These are phyloP conservation scores for Ballota nigra DNA, from an alignment of 257 asterid genomes.

Conservation along the genomic window DNA sequence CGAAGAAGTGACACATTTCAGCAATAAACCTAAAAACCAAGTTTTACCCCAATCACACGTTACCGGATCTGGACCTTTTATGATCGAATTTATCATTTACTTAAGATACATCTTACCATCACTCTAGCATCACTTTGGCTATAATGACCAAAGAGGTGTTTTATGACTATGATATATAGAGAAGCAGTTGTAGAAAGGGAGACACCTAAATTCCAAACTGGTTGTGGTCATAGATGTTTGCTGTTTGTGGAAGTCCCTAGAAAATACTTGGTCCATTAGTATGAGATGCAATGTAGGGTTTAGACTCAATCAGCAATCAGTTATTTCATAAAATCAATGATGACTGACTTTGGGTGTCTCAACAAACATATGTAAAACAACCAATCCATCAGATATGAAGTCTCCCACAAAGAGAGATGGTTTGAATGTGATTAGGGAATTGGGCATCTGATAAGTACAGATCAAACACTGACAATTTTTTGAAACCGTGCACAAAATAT, in stretches of 20 bases:
- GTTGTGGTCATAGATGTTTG: not conserved
- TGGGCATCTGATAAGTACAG: not conserved
- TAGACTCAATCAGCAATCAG: not conserved
- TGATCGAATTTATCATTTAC: not conserved
- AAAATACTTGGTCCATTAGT: not conserved
- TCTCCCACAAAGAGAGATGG: constrained; percentile 6
- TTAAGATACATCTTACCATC: not conserved
- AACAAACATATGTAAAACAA: not conserved
- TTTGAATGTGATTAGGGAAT: not conserved
- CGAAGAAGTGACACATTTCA: constrained; percentile 3
- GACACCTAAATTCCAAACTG: not conserved
- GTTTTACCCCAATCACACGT: not conserved
- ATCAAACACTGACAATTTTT: not conserved
- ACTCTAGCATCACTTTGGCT: not conserved
- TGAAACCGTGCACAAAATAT: not conserved
- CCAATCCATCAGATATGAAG: constrained; percentile 10
- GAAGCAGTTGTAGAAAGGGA: not conserved
- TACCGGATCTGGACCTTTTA: not conserved
- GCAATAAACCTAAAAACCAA: not conserved
- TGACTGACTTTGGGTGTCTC: not conserved
- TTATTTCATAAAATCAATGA: not conserved
- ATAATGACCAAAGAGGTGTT: not conserved
- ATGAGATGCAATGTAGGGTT: not conserved
- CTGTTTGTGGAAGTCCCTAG: constrained; percentile 8
- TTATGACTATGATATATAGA: constrained; percentile 10